These are phyloP conservation scores for Saturnispora bothae DNA, from an alignment of 805 yeast genomes.

Conservation along the genomic window DNA sequence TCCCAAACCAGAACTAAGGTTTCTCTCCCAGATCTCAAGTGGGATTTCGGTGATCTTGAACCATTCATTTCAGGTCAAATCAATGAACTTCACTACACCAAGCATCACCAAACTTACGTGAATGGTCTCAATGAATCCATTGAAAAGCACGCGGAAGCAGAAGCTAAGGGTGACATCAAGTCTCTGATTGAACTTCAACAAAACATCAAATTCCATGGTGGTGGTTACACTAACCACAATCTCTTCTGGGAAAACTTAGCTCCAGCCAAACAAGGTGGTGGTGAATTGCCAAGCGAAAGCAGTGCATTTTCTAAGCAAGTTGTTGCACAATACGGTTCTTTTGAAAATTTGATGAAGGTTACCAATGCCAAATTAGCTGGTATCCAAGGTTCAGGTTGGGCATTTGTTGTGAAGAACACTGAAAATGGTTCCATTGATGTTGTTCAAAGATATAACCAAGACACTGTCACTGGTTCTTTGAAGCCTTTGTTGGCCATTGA, in stretches of 20 bases:
- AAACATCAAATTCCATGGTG: constrained; percentile 81
- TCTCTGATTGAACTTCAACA: constrained; percentile 58
- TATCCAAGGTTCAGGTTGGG: constrained; percentile 95
- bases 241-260: constrained; percentile 84
- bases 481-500: constrained; percentile 81
- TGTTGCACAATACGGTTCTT: constrained; percentile 53
- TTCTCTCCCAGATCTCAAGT: constrained; percentile 70
- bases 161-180: constrained; percentile 44
- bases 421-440: constrained; percentile 68
- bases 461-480: constrained; percentile 62
- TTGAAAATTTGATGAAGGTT: constrained; percentile 53
- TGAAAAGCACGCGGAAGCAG: constrained; percentile 63
- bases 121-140: constrained; percentile 71
- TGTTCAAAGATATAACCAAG: constrained; percentile 78
- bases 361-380: constrained; percentile 73
- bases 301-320: constrained; percentile 53
- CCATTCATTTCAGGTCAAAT: constrained; percentile 80
- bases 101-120: constrained; percentile 90
- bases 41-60: constrained; percentile 78
- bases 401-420: constrained; percentile 75
- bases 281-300: constrained; percentile 46
- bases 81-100: constrained; percentile 77
- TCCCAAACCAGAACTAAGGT: constrained; percentile 46
- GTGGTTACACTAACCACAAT: constrained; percentile 81
- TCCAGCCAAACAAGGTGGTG: constrained; percentile 69